phyloP scores from a whole-genome alignment of 1,139 yeast species.

The Zygosaccharomyces sapae region DNA sequence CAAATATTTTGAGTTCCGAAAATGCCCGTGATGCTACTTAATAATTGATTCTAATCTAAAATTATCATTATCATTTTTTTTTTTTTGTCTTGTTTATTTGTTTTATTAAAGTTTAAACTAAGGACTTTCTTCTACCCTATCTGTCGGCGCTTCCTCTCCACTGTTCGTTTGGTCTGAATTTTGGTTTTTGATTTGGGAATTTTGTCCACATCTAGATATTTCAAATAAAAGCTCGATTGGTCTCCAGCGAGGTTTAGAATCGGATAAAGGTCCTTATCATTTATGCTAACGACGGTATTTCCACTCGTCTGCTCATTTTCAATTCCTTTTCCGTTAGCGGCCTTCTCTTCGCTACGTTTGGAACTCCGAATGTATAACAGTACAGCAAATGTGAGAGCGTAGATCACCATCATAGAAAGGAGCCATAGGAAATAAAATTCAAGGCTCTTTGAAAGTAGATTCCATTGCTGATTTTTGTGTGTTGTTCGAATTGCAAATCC shows the following conservation, averaged over 20 bases:
- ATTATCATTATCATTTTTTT: not conserved
- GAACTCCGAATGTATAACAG: slow-evolving; percentile 2
- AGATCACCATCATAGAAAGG: slow-evolving; percentile 2
- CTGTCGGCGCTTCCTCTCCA: not conserved
- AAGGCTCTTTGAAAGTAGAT: slow-evolving; percentile 4
- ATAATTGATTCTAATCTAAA: not conserved
- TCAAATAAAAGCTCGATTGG: slow-evolving; percentile 5
- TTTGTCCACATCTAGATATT: slow-evolving; percentile 5
- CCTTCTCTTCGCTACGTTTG: not conserved
- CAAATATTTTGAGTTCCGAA: slow-evolving; percentile 33
- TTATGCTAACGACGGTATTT: not conserved
- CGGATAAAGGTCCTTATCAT: slow-evolving; percentile 10
- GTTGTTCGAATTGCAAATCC: not conserved
- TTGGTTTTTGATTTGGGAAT: slow-evolving; percentile 1
- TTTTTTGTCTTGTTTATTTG: too few relatives aligned
- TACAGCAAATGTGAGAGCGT: slow-evolving; percentile 4
- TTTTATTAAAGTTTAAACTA: not conserved
- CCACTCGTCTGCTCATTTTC: not conserved
- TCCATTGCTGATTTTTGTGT: slow-evolving; percentile 5
- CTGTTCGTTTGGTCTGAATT: not conserved
- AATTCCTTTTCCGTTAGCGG: not conserved
- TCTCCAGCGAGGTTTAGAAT: slow-evolving; percentile 7
- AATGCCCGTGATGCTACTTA: slow-evolving; percentile 27
- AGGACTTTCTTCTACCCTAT: not conserved
- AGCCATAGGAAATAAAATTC: slow-evolving; percentile 5